phyloP scores from a whole-genome alignment of 2,329 filamentous ascomycete species.

The Fusarium haematococcum region DNA sequence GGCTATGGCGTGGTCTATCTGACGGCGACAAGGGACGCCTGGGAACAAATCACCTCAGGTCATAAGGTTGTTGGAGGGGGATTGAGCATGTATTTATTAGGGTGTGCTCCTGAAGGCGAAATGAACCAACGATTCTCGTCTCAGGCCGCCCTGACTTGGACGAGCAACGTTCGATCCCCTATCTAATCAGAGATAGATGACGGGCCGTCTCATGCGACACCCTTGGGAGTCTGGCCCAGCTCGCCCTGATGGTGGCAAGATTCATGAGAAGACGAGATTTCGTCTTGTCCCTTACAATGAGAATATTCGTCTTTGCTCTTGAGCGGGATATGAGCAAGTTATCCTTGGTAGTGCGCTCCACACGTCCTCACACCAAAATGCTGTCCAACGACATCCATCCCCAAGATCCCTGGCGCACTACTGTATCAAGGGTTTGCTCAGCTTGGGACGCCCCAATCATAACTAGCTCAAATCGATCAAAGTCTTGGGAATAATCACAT shows the following conservation, averaged over 20 bases:
- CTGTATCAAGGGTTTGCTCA: neutral
- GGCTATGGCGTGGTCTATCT: slow-evolving; percentile 41
- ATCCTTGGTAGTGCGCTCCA: slow-evolving; percentile 24
- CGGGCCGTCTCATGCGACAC: slow-evolving; percentile 13
- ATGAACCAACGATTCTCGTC: slow-evolving; percentile 33
- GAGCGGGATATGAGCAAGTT: slow-evolving; percentile 41
- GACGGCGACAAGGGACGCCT: slow-evolving; percentile 34
- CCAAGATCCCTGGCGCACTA: slow-evolving; percentile 13
- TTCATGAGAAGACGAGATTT: neutral
- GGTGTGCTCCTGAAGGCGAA: slow-evolving; percentile 20
- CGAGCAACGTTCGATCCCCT: slow-evolving; percentile 33
- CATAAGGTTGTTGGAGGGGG: slow-evolving; percentile 42
- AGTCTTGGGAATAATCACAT: neutral
- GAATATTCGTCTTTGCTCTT: neutral
- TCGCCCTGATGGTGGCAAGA: slow-evolving; percentile 31
- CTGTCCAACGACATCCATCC: neutral
- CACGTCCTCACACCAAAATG: slow-evolving; percentile 4
- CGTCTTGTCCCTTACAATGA: neutral
- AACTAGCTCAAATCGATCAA: slow-evolving; percentile 2
- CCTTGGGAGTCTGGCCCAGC: slow-evolving; percentile 14
- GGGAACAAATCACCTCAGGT: slow-evolving; percentile 42
- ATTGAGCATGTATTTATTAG: slow-evolving; percentile 45
- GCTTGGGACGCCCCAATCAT: slow-evolving; percentile 1
- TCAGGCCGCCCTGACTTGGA: slow-evolving; percentile 33
- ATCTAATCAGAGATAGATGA: slow-evolving; percentile 26